Conservation (phyloP, 2,329 filamentous ascomycete species). For the Fusarium sp. region DNA sequence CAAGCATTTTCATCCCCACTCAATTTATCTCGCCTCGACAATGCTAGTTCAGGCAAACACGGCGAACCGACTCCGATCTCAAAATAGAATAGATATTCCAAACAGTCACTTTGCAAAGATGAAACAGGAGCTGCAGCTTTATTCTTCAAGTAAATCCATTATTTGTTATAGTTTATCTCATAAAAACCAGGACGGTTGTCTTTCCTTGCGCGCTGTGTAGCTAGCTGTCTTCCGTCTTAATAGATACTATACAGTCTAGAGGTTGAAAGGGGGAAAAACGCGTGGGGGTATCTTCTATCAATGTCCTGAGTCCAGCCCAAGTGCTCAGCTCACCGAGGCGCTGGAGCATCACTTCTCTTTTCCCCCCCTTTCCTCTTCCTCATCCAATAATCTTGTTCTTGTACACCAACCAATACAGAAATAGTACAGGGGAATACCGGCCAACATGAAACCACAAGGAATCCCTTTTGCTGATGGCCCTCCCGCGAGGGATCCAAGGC, state of each 20-base stretch:
- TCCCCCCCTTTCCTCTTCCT: constrained; percentile 31
- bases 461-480: constrained; percentile 31
- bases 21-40: constrained; percentile 23
- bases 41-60: constrained; percentile 27
- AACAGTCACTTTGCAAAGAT: not conserved
- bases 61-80: constrained; percentile 11
- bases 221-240: constrained; percentile 37
- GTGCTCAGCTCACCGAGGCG: constrained; percentile 37
- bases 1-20: constrained; percentile 16
- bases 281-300: constrained; percentile 50
- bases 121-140: not conserved
- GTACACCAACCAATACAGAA: constrained; percentile 43
- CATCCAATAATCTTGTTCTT: constrained; percentile 39
- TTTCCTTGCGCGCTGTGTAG: constrained; percentile 42
- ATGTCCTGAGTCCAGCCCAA: constrained; percentile 49
- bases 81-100: constrained; percentile 15
- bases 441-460: constrained; percentile 24
- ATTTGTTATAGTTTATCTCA: constrained; percentile 28
- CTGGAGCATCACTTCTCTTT: constrained; percentile 34
- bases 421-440: constrained; percentile 38
- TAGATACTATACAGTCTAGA: constrained; percentile 46
- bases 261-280: constrained; percentile 37
- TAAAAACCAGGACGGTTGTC: constrained; percentile 18
- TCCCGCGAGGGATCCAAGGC: constrained; percentile 37
- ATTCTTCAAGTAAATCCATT: constrained; percentile 20